Evolutionary conservation across 2,329 filamentous ascomycete species (phyloP).

Genomic region (Incumbomyces lentus): DNA sequence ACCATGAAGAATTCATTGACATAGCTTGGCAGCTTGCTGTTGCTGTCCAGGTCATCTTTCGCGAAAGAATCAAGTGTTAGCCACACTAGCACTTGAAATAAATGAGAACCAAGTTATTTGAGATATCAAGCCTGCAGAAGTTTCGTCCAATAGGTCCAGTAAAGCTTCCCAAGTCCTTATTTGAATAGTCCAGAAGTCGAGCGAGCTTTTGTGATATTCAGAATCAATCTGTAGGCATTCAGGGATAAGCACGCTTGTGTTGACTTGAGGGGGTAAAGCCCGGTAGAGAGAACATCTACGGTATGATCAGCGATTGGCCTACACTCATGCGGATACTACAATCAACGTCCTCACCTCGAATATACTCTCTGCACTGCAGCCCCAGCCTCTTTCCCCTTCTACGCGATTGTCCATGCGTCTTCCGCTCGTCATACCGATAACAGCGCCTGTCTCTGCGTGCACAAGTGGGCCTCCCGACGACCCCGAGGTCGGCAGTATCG

Average conservation of each 20-base stretch:
- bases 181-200: not conserved
- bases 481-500: conserved; percentile 6
- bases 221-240: not conserved
- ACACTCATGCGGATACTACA: not conserved
- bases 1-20: too few relatives aligned
- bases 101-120: not conserved
- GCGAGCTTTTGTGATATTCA: not conserved
- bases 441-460: conserved; percentile 1
- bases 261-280: conserved; percentile 2
- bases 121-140: not conserved
- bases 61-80: too few relatives aligned
- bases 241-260: not conserved
- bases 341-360: conserved; percentile 1
- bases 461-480: conserved; percentile 6
- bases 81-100: not conserved
- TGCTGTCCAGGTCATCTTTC: too few relatives aligned
- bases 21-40: too few relatives aligned
- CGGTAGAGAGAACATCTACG: conserved; percentile 5
- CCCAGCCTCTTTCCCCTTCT: conserved; percentile 8
- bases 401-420: conserved; percentile 7
- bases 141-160: too few relatives aligned
- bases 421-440: conserved; percentile 7
- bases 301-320: not conserved
- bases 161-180: not conserved
- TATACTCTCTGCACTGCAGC: conserved; percentile 4